Percentiles rank a stretch among this genome's conserved stretches.
Evolutionary conservation across 2,329 filamentous ascomycete species (phyloP).

Genomic region (Hirsutella thompsonii): DNA sequence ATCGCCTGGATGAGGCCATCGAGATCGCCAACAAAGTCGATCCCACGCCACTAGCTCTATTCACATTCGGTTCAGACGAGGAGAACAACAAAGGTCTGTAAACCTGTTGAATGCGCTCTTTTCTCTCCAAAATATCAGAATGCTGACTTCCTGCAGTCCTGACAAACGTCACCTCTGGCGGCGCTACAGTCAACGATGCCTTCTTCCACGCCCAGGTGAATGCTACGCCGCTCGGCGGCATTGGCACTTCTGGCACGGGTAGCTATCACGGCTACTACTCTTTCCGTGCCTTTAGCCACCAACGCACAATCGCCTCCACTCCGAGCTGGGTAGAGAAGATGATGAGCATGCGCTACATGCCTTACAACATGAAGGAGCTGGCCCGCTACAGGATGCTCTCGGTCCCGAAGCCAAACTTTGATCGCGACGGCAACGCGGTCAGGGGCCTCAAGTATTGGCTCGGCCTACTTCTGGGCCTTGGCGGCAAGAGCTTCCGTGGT

Average conservation of each 20-base stretch:
- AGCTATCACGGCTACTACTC: conserved; percentile 35
- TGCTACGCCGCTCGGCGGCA: conserved; percentile 33
- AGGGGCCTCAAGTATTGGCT: conserved; percentile 42
- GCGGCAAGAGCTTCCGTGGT: conserved; percentile 33
- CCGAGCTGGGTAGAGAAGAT: conserved; percentile 30
- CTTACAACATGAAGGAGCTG: conserved; percentile 37
- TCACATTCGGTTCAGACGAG: conserved; percentile 68
- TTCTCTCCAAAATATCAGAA: no score
- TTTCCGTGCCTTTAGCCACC: conserved; percentile 28
- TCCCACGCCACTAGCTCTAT: conserved; percentile 71
- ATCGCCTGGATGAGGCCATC: conserved; percentile 77
- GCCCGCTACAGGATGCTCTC: conserved; percentile 29
- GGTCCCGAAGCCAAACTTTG: conserved; percentile 42
- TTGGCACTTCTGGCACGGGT: conserved; percentile 34
- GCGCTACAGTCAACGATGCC: conserved; percentile 37
- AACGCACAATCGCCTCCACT: conserved; percentile 21
- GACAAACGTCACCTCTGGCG: conserved; percentile 29
- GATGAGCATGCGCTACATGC: conserved; percentile 56
- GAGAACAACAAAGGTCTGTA: conserved; percentile 71
- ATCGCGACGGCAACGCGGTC: conserved; percentile 41
- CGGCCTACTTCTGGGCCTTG: conserved; percentile 35
- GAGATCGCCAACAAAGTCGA: conserved; percentile 68
- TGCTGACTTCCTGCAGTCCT: conserved; percentile 18
- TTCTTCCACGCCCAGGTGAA: conserved; percentile 28
- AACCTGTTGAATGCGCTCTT: no score